Evolutionary conservation across 768 basidiomycete species (phyloP), one percentile per base, ranked within the genome.

Genomic region (Arthromyces matolae): DNA sequence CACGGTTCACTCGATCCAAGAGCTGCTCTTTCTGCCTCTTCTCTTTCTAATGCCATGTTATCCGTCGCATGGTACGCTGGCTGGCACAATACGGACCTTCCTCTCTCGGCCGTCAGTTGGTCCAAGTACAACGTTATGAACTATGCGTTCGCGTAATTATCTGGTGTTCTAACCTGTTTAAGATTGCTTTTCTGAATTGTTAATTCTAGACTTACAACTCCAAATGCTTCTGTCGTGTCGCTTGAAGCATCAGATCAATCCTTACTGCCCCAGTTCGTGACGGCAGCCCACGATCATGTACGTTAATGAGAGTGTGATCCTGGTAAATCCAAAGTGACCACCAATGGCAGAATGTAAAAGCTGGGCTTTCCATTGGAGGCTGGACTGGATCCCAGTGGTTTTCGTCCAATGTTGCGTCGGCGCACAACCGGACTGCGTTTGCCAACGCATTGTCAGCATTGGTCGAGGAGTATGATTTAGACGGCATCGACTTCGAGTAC

Each of bases 401-500:
- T 67, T 86, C 84, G 36, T 67, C 70, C 2, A 72, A 75, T 35
- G 79, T 87, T 7, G 76, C 71, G 24, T 79, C 76, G 6, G 55
- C 73, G 0, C 54, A 64, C 23, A 84, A 83, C 60, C 76, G 84
- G 32, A 78, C 76, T 3, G 68, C 75, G 2, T 81, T 86, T 41
- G 79, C 78, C 24, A 74, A 72, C 50, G 72, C 84, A 3, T 61
- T 86, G 22, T 67, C 69, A 20, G 64, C 68, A 19, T 65, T 84
- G 32, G 79, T 75, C 12, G 52, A 65, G 5, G 58, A 66, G 20
- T 80, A 83, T 55, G 56, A 71, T 0, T 68, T 88, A 13, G 73
- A 79, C 53, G 84, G 84, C n/a, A 65, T 86, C 34, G 83, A 86
- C 54, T 80, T 86, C 46, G 84, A 85, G 83, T 83, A 59, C 32